Conservation (phyloP, 768 basidiomycete species). For the Sarcodon sp. region DNA sequence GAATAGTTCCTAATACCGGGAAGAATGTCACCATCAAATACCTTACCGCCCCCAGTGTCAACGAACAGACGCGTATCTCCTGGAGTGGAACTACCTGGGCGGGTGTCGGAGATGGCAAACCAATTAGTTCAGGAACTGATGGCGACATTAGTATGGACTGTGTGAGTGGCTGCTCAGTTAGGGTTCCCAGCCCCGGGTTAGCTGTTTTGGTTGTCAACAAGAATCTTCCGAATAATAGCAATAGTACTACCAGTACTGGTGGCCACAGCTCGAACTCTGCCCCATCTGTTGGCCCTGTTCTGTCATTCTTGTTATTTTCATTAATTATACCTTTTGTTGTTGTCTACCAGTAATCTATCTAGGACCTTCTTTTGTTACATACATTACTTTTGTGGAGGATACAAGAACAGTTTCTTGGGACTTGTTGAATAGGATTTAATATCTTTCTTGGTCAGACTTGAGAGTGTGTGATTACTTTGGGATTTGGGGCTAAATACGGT, state of each 20-base stretch:
- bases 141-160: constrained; percentile 26
- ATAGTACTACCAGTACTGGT: neutral
- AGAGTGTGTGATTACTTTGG: too few species aligned
- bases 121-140: constrained; percentile 14
- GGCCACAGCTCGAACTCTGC: neutral
- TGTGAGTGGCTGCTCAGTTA: constrained; percentile 28
- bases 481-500: too few species aligned
- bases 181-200: constrained; percentile 34
- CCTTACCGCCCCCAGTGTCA: constrained; percentile 30
- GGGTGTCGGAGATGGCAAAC: constrained; percentile 26
- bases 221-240: neutral
- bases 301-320: neutral
- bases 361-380: too few species aligned
- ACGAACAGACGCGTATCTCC: constrained; percentile 39
- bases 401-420: too few species aligned
- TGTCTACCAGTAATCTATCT: too few species aligned
- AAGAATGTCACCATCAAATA: constrained; percentile 30
- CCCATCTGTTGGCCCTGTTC: neutral
- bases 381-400: too few species aligned
- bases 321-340: too few species aligned
- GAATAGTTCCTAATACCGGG: constrained; percentile 19
- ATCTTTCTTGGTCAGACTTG: too few species aligned
- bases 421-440: too few species aligned
- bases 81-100: constrained; percentile 46
- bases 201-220: constrained; percentile 27